Evolutionary conservation across 108 stramenopile genomes (phyloP).

Genomic region (Asterionellopsis glacialis): DNA sequence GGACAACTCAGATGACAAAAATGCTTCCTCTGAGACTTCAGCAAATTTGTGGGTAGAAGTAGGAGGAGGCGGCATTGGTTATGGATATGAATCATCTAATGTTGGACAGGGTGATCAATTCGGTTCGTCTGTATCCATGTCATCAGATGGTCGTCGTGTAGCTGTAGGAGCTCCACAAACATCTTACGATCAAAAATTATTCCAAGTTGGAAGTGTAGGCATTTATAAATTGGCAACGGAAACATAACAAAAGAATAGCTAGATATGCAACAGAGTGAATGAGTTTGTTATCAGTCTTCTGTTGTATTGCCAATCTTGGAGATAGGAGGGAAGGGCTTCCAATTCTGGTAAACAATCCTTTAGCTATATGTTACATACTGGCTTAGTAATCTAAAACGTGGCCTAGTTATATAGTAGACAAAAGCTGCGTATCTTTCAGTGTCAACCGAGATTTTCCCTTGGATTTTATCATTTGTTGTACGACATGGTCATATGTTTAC

Average conservation of each 20-base stretch:
- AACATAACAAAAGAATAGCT: not conserved
- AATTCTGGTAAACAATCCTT: no score
- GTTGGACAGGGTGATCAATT: slow-evolving; percentile 23
- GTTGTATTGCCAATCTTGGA: no score
- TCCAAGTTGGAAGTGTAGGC: slow-evolving; percentile 23
- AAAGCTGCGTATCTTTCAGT: slow-evolving; percentile 1
- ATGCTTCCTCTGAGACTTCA: slow-evolving; percentile 8
- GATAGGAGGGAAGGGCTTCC: no score
- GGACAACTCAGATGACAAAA: not conserved
- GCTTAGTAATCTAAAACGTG: no score
- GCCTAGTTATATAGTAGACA: not conserved
- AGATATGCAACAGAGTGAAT: not conserved
- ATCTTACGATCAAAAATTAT: slow-evolving; percentile 23
- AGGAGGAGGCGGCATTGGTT: not conserved
- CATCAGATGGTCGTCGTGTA: slow-evolving; percentile 18
- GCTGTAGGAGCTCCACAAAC: slow-evolving; percentile 36
- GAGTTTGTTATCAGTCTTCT: not conserved
- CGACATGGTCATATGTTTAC: not conserved
- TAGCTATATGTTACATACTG: not conserved
- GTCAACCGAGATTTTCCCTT: not conserved
- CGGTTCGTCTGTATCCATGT: slow-evolving; percentile 28
- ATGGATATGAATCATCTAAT: slow-evolving; percentile 14
- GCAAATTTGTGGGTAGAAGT: slow-evolving; percentile 17
- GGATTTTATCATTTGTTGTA: not conserved
- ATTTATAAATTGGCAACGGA: slow-evolving; percentile 20